Evolutionary conservation across 2,329 filamentous ascomycete genomes (phyloP).

Genomic region (Huntiella bhutanensis): DNA sequence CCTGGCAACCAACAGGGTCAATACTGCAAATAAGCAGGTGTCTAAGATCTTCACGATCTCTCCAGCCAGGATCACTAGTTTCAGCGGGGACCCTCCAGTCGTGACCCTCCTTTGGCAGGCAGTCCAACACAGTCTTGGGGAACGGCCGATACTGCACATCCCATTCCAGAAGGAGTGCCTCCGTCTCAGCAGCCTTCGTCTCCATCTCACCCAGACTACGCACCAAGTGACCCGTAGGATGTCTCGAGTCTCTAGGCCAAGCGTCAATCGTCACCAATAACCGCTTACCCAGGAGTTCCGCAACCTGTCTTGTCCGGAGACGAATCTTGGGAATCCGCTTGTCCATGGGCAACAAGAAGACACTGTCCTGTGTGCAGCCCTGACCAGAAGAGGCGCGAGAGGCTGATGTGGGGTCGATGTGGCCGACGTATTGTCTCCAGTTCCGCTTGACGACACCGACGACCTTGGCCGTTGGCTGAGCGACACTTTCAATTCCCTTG

Average conservation of each 20-base stretch:
- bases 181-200: constrained; percentile 93
- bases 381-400: constrained; percentile 47
- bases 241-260: constrained; percentile 85
- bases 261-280: constrained; percentile 85
- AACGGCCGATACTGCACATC: constrained; percentile 97
- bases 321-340: constrained; percentile 94
- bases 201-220: constrained; percentile 84
- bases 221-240: constrained; percentile 85
- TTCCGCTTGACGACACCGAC: constrained; percentile 89
- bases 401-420: constrained; percentile 75
- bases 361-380: constrained; percentile 71
- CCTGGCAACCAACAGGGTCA: constrained; percentile 85
- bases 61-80: constrained; percentile 70
- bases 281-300: constrained; percentile 75
- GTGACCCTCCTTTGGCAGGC: constrained; percentile 76
- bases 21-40: constrained; percentile 89
- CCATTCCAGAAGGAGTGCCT: constrained; percentile 82
- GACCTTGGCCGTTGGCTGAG: constrained; percentile 80
- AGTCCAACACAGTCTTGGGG: constrained; percentile 86
- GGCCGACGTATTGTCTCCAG: constrained; percentile 94
- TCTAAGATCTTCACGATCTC: constrained; percentile 63
- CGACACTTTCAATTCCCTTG: constrained; percentile 52
- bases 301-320: constrained; percentile 75
- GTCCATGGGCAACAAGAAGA: constrained; percentile 95
- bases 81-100: constrained; percentile 80